A percentile compares a stretch with the other conserved stretches of the same genome.
These are phyloP conservation scores for Solanum ahanhuiri DNA, from an alignment of 257 asterid species.

Conservation along the genomic window DNA sequence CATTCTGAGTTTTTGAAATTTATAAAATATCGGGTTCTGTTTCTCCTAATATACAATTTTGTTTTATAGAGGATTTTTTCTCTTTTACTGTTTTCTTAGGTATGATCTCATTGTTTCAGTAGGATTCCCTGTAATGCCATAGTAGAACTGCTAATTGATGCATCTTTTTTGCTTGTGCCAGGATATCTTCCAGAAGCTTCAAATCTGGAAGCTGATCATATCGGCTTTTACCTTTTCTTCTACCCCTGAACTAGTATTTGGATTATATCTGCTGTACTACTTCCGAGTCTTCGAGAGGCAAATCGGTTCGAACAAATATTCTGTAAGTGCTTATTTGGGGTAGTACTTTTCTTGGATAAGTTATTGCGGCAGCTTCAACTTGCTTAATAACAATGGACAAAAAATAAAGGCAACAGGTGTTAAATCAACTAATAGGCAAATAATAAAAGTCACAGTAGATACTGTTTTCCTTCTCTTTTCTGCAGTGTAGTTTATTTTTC, in stretches of 20 bases:
- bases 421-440: neutral
- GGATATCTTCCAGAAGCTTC: constrained; percentile 86
- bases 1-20: neutral
- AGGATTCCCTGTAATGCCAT: neutral
- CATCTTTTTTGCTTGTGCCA: constrained; percentile 31
- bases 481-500: neutral
- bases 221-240: constrained; percentile 88
- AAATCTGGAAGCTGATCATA: constrained; percentile 85
- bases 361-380: neutral
- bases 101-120: neutral
- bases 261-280: constrained; percentile 83
- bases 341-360: constrained; percentile 1
- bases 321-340: constrained; percentile 47
- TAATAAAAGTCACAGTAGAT: neutral
- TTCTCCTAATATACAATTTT: neutral
- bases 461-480: neutral
- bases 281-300: constrained; percentile 99
- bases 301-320: constrained; percentile 91
- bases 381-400: neutral
- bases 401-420: neutral
- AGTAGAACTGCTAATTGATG: neutral
- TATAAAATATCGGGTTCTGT: neutral
- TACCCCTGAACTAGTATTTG: constrained; percentile 89
- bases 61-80: neutral
- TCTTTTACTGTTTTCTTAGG: neutral